Evolutionary conservation across 2,329 filamentous ascomycete species (phyloP), one percentile per base, ranked within the genome.

Genomic region (Diaporthe citrichinensis): DNA sequence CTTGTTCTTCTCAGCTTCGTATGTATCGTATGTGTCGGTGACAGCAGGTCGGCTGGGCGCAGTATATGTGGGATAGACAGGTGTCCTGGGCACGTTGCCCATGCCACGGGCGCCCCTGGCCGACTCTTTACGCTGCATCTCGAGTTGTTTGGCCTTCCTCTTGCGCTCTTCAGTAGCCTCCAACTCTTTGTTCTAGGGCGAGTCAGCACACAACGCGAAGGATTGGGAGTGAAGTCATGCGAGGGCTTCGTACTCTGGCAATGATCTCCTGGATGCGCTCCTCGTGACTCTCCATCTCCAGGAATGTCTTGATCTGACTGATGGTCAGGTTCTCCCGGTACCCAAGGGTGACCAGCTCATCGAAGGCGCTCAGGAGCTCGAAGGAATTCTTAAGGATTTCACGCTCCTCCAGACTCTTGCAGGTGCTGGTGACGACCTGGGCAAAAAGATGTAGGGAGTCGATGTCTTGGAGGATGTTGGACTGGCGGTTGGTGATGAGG

Each of bases 211-310:
- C 46, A 31, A 34, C 6, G 46, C 12, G 41, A 58, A 49, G 41
- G 25, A 17, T 51, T 31, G 31, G 31, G 46, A 34, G 44, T 49
- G 23, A 14, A 36, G 9, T 6, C n/a, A 46, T 28, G 53, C 65
- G 36, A 36, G 36, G 23, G 28, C 41, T 41, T 81, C 89, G 78
- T 91, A 96, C 94, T 84, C 95, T 90, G 77, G 95, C 95, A 82
- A 98, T 98, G 78, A 98, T 99, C 83, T 98, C 97, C 85, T 99
- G 97, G 80, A 99, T 98, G 83, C 97, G 93, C 89, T 99, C 97
- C 86, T 99, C 97, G 82, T 99, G 97, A 85, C 94, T 97, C 86
- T 99, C 97, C 97, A 99, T 99, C 83, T 98, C 97, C 80, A 99
- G 86, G 89, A 99, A 99, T 3, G 97, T 98, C 90, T 97, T 98